Percentiles rank a stretch among this genome's conserved stretches.
Conservation (phyloP, 768 basidiomycete genomes). For the Royoungia palumana region DNA sequence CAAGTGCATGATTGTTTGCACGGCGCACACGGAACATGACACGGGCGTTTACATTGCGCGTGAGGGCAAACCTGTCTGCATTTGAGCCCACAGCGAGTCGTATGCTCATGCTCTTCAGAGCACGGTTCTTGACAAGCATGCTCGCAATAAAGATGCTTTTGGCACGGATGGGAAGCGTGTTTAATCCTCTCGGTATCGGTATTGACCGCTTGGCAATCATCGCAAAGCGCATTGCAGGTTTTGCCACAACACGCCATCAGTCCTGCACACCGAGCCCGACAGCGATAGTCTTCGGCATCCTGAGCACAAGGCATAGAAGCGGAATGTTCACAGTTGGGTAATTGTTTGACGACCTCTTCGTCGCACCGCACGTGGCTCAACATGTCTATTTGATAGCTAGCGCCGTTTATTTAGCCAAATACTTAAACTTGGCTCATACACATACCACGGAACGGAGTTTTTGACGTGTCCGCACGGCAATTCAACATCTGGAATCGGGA, state of each 20-base stretch:
- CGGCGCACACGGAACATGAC: constrained; percentile 55
- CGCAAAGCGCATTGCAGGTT: constrained; percentile 47
- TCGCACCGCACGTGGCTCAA: constrained; percentile 45
- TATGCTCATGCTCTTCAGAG: constrained; percentile 48
- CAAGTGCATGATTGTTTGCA: constrained; percentile 63
- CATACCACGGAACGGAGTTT: constrained; percentile 49
- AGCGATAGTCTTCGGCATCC: constrained; percentile 39
- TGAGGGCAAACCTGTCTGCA: constrained; percentile 59
- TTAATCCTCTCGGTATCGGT: constrained; percentile 16
- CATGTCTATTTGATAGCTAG: constrained; percentile 45
- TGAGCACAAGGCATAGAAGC: constrained; percentile 45
- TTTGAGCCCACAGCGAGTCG: constrained; percentile 38
- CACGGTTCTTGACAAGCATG: constrained; percentile 52
- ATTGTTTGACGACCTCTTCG: constrained; percentile 39
- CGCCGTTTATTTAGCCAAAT: background rate
- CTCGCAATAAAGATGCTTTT: constrained; percentile 50
- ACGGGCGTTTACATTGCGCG: constrained; percentile 44
- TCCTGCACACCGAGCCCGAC: constrained; percentile 41
- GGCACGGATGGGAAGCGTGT: constrained; percentile 50
- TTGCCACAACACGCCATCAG: constrained; percentile 53
- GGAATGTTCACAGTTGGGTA: constrained; percentile 54
- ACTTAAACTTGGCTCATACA: background rate
- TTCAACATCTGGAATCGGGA: constrained; percentile 42
- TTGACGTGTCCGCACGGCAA: constrained; percentile 59
- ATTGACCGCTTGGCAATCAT: constrained; percentile 41